phyloP scores from a whole-genome alignment of 2,329 filamentous ascomycete genomes.

The Alternaria angustiovoidea region DNA sequence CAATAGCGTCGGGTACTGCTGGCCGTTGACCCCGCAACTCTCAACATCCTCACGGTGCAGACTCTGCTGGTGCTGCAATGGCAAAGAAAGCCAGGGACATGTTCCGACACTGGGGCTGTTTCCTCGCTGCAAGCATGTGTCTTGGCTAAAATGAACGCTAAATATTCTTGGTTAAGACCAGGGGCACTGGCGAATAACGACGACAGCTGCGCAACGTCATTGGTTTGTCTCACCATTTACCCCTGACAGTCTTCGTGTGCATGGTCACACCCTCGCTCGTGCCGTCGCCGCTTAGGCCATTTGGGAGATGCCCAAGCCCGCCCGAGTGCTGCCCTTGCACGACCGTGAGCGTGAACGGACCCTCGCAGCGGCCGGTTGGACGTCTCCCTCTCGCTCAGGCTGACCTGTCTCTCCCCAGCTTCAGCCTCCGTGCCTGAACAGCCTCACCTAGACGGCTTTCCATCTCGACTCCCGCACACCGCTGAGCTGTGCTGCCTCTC shows the following conservation, averaged over 20 bases:
- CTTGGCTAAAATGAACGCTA: conserved; percentile 21
- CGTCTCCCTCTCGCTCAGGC: conserved; percentile 34
- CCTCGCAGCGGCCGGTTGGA: conserved; percentile 30
- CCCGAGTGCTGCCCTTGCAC: conserved; percentile 33
- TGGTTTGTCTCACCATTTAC: conserved; percentile 29
- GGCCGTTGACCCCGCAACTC: conserved; percentile 17
- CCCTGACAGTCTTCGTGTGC: conserved; percentile 29
- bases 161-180: conserved; percentile 22
- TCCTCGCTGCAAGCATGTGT: conserved; percentile 33
- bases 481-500: conserved; percentile 49
- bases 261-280: conserved; percentile 26
- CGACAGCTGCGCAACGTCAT: conserved; percentile 17
- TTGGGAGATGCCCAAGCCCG: conserved; percentile 28
- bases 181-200: conserved; percentile 25
- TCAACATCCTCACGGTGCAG: conserved; percentile 10
- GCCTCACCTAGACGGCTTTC: conserved; percentile 35
- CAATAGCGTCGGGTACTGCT: conserved; percentile 4
- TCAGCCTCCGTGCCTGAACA: conserved; percentile 40
- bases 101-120: conserved; percentile 29
- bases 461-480: conserved; percentile 35
- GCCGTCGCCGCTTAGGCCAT: conserved; percentile 32
- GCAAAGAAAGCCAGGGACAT: conserved; percentile 13
- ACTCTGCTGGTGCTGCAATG: conserved; percentile 12
- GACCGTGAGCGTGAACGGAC: conserved; percentile 29
- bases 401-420: conserved; percentile 38